phyloP scores from a whole-genome alignment of 2,329 filamentous ascomycete species.

The Fusarium miscanthi region DNA sequence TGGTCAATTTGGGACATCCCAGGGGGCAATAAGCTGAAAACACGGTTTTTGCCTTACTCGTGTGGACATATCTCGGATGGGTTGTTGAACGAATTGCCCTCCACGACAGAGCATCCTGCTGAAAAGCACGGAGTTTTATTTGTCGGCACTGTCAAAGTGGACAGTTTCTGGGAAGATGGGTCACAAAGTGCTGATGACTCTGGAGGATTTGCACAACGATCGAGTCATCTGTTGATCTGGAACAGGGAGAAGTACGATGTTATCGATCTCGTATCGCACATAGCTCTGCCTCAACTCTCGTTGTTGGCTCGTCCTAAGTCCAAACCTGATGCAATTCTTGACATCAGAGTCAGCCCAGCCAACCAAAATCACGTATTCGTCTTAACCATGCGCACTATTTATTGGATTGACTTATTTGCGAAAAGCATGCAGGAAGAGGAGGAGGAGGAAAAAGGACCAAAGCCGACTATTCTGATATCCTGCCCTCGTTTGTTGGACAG shows the following conservation, averaged over 20 bases:
- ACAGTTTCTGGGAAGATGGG: conserved; percentile 37
- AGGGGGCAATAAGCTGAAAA: conserved; percentile 53
- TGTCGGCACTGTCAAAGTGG: conserved; percentile 48
- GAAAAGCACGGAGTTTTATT: conserved; percentile 58
- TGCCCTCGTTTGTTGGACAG: conserved; percentile 47
- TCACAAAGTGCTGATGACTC: conserved; percentile 15
- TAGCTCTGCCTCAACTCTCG: conserved; percentile 44
- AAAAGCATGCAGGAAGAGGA: conserved; percentile 20
- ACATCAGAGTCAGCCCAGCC: conserved; percentile 61
- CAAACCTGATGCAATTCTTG: conserved; percentile 61
- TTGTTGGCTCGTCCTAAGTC: conserved; percentile 39
- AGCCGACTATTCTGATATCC: conserved; percentile 43
- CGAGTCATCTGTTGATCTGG: conserved; percentile 51
- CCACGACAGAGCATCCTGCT: conserved; percentile 43
- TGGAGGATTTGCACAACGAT: conserved; percentile 19
- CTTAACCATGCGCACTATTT: conserved; percentile 65
- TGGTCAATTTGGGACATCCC: conserved; percentile 76
- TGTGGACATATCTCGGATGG: conserved; percentile 60
- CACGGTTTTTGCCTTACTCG: conserved; percentile 49
- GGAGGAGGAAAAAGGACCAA: background rate
- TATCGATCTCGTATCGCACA: conserved; percentile 52
- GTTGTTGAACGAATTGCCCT: conserved; percentile 49
- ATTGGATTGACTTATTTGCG: conserved; percentile 58
- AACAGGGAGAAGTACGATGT: conserved; percentile 50
- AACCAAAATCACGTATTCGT: conserved; percentile 65